Evolutionary conservation across 2,329 filamentous ascomycete species (phyloP).

Genomic region (Tolypocladium pustulatum): DNA sequence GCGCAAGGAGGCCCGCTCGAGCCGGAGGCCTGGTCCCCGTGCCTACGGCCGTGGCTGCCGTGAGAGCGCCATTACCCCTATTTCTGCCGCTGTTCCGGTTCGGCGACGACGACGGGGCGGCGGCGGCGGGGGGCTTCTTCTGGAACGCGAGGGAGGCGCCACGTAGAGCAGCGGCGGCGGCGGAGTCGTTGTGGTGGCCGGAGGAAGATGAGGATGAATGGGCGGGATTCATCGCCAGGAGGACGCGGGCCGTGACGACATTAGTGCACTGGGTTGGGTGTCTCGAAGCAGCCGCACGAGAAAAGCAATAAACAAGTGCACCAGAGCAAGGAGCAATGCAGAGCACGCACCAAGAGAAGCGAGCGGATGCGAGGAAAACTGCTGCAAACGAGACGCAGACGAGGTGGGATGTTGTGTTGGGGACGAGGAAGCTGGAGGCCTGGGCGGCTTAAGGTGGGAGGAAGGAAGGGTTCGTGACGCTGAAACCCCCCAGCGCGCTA

Average conservation of each 20-base stretch:
- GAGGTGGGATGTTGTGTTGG: background rate
- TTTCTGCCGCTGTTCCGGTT: background rate
- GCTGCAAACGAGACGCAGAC: background rate
- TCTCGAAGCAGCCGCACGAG: background rate
- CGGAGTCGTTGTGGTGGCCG: slow-evolving; percentile 22
- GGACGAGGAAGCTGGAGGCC: too few species aligned
- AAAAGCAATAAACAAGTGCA: background rate
- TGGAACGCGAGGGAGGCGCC: slow-evolving; percentile 47
- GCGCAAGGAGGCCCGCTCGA: background rate
- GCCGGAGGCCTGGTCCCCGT: background rate
- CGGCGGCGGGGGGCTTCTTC: slow-evolving; percentile 13
- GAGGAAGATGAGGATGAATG: slow-evolving; percentile 12
- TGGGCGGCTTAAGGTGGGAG: too few species aligned
- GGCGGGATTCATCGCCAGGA: slow-evolving; percentile 24
- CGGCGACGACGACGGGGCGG: slow-evolving; percentile 6
- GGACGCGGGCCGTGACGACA: slow-evolving; percentile 7
- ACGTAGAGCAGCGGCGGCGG: slow-evolving; percentile 36
- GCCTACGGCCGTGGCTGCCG: slow-evolving; percentile 31
- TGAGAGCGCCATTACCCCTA: slow-evolving; percentile 27
- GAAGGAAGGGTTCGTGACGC: background rate
- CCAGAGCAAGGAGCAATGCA: too few species aligned
- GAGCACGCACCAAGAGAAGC: background rate
- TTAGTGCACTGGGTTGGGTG: background rate
- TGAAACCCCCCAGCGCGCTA: background rate
- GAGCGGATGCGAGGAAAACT: background rate